A percentile compares a stretch with the other conserved stretches of the same genome.
Evolutionary conservation across 2,329 filamentous ascomycete genomes (phyloP).

Genomic region (Diplodia seriata): DNA sequence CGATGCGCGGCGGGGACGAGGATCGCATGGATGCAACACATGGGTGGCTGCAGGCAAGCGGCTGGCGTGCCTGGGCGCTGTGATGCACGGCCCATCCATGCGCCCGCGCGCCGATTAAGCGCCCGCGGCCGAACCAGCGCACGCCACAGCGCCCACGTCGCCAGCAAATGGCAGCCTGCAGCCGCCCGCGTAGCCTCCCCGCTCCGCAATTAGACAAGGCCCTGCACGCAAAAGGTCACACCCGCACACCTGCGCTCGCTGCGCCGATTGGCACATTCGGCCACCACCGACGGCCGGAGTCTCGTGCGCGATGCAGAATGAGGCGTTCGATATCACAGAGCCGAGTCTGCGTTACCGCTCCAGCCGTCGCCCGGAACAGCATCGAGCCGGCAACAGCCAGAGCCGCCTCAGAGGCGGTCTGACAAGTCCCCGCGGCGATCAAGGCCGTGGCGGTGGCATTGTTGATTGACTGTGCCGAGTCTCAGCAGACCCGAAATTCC

Average conservation of each 20-base stretch:
- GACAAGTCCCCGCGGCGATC: constrained; percentile 12
- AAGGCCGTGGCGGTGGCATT: neutral
- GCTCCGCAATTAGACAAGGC: constrained; percentile 22
- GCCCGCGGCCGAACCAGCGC: constrained; percentile 30
- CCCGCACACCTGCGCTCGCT: constrained; percentile 3
- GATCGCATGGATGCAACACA: constrained; percentile 16
- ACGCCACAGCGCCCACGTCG: constrained; percentile 4
- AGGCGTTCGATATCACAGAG: constrained; percentile 7
- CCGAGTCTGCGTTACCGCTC: constrained; percentile 2
- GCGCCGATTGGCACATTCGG: constrained; percentile 20
- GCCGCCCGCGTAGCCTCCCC: constrained; percentile 23
- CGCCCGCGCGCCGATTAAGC: constrained; percentile 27
- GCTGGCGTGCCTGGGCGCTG: constrained; percentile 26
- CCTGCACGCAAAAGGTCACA: constrained; percentile 25
- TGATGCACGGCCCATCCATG: constrained; percentile 11
- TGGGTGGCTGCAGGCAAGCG: constrained; percentile 26
- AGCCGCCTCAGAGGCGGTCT: constrained; percentile 21
- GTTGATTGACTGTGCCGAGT: neutral
- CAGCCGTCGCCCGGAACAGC: neutral
- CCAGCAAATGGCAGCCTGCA: constrained; percentile 29
- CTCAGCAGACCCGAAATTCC: neutral
- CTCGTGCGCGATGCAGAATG: constrained; percentile 17
- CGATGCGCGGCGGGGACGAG: constrained; percentile 27
- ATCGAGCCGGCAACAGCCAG: neutral
- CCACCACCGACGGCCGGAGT: neutral